Conservation (phyloP, 2,329 filamentous ascomycete species). For the Juglanconis juglandina region DNA sequence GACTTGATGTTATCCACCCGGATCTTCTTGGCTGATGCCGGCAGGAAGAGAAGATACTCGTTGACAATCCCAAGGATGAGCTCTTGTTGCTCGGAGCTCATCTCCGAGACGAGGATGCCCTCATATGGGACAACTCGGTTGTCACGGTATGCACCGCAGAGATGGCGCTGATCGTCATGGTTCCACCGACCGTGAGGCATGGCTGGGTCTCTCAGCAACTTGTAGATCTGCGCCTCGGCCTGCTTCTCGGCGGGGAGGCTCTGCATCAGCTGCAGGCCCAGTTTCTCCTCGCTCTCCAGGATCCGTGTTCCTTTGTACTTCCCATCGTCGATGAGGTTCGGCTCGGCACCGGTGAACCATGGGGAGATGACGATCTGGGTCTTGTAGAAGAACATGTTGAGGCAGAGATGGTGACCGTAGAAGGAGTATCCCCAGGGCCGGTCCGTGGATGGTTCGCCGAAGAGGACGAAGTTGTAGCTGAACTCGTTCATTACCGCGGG, state of each 20-base stretch:
- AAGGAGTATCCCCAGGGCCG: slow-evolving; percentile 69
- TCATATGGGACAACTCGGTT: slow-evolving; percentile 75
- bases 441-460: slow-evolving; percentile 56
- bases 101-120: slow-evolving; percentile 54
- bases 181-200: slow-evolving; percentile 74
- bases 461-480: slow-evolving; percentile 73
- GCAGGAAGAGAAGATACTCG: slow-evolving; percentile 68
- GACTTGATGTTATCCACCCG: slow-evolving; percentile 52
- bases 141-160: slow-evolving; percentile 75
- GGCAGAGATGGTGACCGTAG: slow-evolving; percentile 76
- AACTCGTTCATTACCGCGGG: slow-evolving; percentile 67
- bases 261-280: slow-evolving; percentile 70
- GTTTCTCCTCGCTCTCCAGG: slow-evolving; percentile 58
- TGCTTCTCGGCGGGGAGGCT: slow-evolving; percentile 47
- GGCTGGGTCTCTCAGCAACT: slow-evolving; percentile 56
- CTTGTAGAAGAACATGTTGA: slow-evolving; percentile 65
- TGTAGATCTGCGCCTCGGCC: slow-evolving; percentile 52
- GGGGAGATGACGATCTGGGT: slow-evolving; percentile 67
- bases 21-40: slow-evolving; percentile 48
- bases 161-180: slow-evolving; percentile 73
- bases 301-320: slow-evolving; percentile 63
- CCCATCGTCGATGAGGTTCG: slow-evolving; percentile 68
- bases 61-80: slow-evolving; percentile 57
- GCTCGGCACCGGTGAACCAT: slow-evolving; percentile 78
- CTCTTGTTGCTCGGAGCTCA: slow-evolving; percentile 47